Evolutionary conservation across 257 asterid genomes (phyloP).

Genomic region (Catharanthus roseus): DNA sequence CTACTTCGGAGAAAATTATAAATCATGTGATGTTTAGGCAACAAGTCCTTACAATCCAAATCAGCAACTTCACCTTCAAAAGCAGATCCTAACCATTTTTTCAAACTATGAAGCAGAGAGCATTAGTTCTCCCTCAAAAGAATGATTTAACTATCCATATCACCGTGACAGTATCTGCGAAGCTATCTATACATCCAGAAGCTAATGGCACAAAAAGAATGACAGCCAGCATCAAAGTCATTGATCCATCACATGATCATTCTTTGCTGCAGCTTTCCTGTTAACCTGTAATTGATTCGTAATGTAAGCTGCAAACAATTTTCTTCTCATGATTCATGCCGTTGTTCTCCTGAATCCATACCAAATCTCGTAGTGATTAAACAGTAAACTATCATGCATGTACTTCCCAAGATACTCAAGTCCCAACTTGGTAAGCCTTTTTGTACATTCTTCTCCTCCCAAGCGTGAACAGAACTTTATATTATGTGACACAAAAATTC

Average conservation of each 20-base stretch:
- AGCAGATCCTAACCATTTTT: neutral
- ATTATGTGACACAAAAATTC: conserved; percentile 87
- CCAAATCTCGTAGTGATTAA: conserved; percentile 95
- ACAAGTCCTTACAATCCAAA: neutral
- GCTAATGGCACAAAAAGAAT: neutral
- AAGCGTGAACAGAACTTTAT: conserved; percentile 88
- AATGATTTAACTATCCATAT: neutral
- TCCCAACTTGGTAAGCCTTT: conserved; percentile 53
- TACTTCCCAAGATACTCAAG: conserved; percentile 76
- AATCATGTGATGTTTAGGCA: neutral
- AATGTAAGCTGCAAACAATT: conserved; percentile 6
- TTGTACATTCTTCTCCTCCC: conserved; percentile 88
- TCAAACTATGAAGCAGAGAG: neutral
- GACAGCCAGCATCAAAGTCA: neutral
- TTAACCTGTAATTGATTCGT: neutral
- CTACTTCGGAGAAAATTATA: neutral
- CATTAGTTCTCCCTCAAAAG: neutral
- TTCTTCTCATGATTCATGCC: conserved; percentile 23
- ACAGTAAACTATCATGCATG: conserved; percentile 87
- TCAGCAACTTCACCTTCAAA: neutral
- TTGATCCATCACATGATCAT: neutral
- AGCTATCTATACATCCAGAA: neutral
- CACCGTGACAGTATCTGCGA: neutral
- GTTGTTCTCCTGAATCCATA: conserved; percentile 62
- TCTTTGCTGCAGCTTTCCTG: neutral